Percentiles rank a stretch among this genome's conserved stretches.
phyloP scores from a whole-genome alignment of 148 eudicot genomes.

The Fallopia convolvulus region DNA sequence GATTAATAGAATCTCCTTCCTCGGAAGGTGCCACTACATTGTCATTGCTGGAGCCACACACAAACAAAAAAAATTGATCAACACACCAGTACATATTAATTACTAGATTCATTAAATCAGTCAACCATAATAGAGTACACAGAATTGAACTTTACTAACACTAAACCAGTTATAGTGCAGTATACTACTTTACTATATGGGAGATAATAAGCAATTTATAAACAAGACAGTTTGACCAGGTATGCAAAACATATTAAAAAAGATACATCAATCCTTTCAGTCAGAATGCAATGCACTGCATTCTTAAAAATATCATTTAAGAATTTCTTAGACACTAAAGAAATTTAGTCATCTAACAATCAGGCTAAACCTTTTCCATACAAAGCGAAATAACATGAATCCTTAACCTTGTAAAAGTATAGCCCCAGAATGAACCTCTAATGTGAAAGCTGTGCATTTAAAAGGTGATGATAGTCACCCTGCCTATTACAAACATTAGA shows the following conservation, averaged over 20 bases:
- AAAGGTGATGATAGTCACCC: background rate
- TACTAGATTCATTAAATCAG: background rate
- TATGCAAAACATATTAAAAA: background rate
- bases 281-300: background rate
- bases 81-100: background rate
- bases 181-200: background rate
- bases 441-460: background rate
- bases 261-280: background rate
- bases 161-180: background rate
- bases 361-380: background rate
- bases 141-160: background rate
- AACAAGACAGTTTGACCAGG: background rate
- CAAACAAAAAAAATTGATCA: background rate
- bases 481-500: background rate
- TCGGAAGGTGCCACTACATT: conserved; percentile 30
- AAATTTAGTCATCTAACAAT: background rate
- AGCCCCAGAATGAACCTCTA: background rate
- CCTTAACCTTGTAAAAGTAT: background rate
- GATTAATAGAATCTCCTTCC: conserved; percentile 40
- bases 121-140: background rate
- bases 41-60: conserved; percentile 33
- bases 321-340: background rate
- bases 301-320: background rate
- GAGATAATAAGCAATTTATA: background rate
- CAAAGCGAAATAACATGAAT: background rate